phyloP scores from a whole-genome alignment of 371 early-diverging fungal species.

The Chytridium lagenaria region DNA sequence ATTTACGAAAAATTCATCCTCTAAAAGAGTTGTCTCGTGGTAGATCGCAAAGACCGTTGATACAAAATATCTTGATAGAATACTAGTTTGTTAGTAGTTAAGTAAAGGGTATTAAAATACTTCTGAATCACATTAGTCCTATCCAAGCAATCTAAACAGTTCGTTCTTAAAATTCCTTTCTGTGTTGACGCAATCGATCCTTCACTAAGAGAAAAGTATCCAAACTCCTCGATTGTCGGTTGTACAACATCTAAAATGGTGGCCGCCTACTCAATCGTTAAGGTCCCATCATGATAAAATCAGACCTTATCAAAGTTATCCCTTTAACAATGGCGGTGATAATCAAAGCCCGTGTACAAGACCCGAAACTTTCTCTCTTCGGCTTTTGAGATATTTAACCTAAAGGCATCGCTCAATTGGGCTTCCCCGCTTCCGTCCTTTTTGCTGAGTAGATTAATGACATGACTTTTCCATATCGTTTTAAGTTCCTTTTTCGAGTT shows the following conservation, averaged over 20 bases:
- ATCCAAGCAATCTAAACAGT: conserved; percentile 98
- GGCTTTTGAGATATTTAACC: conserved; percentile 19
- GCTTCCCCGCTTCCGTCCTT: conserved; percentile 73
- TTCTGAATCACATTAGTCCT: conserved; percentile 75
- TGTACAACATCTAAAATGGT: conserved; percentile 14
- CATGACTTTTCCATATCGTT: conserved; percentile 77
- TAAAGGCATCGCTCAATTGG: conserved; percentile 72
- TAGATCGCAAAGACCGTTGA: conserved; percentile 17
- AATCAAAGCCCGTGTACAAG: conserved; percentile 79
- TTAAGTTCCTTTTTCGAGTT: background rate
- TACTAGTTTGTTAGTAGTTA: background rate
- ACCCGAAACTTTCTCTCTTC: conserved; percentile 30
- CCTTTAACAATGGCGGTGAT: conserved; percentile 81
- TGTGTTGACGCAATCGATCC: conserved; percentile 68
- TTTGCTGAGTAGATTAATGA: conserved; percentile 82
- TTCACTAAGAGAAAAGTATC: conserved; percentile 21
- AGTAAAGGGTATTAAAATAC: conserved; percentile 12
- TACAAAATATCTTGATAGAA: conserved; percentile 12
- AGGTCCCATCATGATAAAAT: conserved; percentile 16
- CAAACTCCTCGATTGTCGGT: background rate
- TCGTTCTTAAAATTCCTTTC: conserved; percentile 86
- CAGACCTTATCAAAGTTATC: conserved; percentile 79
- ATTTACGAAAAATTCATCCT: conserved; percentile 31
- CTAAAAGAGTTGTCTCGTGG: background rate
- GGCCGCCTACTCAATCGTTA: background rate